Evolutionary conservation across 805 yeast genomes (phyloP).

Genomic region (Candida lessepsii): DNA sequence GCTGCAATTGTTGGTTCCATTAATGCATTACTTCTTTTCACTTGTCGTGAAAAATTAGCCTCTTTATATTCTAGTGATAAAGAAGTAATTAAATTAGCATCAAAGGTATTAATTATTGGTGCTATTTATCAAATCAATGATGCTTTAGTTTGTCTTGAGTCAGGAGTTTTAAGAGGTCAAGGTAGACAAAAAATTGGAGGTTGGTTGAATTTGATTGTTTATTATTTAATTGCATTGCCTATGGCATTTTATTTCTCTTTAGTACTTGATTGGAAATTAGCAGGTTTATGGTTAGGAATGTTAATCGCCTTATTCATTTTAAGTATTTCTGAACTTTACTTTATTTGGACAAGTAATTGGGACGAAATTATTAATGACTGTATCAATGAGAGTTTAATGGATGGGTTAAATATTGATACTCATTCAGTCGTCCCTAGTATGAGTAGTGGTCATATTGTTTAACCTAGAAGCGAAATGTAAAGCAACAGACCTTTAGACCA

Average conservation of each 20-base stretch:
- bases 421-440: conserved; percentile 32
- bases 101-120: conserved; percentile 44
- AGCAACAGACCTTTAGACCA: too few relatives aligned
- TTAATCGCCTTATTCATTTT: conserved; percentile 42
- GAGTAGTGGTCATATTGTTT: conserved; percentile 21
- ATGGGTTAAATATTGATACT: conserved; percentile 28
- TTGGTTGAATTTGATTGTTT: conserved; percentile 45
- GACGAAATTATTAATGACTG: conserved; percentile 39
- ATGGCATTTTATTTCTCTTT: conserved; percentile 46
- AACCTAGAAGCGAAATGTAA: too few relatives aligned
- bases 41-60: conserved; percentile 38
- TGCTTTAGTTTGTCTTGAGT: conserved; percentile 47
- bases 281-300: conserved; percentile 52
- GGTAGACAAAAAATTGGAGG: conserved; percentile 60
- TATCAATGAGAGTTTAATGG: conserved; percentile 42
- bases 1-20: conserved; percentile 35
- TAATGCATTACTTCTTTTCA: conserved; percentile 37
- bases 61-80: conserved; percentile 41
- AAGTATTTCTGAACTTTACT: conserved; percentile 40
- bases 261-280: conserved; percentile 33
- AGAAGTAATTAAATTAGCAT: conserved; percentile 35
- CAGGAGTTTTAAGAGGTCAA: conserved; percentile 57
- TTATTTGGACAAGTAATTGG: conserved; percentile 45
- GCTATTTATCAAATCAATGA: conserved; percentile 55
- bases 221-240: conserved; percentile 51